Conservation (phyloP, 768 basidiomycete genomes). For the Kwoniella heveanensis region DNA sequence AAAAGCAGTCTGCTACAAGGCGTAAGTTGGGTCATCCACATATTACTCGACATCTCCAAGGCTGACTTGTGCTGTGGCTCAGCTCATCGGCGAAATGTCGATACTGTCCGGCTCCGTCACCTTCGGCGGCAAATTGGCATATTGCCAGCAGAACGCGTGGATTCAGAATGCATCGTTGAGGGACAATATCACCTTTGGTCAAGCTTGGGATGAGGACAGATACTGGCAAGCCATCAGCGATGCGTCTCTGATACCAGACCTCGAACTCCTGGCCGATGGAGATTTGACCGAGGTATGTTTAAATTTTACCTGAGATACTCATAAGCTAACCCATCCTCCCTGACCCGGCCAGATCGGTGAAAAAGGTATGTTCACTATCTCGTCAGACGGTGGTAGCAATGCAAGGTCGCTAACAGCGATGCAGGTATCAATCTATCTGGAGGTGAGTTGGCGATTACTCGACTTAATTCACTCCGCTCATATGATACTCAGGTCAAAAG, state of each 20-base stretch:
- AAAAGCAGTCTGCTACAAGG: conserved; percentile 59
- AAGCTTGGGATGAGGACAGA: conserved; percentile 65
- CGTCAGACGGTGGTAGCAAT: not conserved
- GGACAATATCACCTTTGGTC: conserved; percentile 71
- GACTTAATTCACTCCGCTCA: conserved; percentile 42
- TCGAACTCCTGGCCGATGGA: conserved; percentile 68
- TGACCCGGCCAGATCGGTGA: conserved; percentile 76
- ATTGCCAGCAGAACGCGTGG: conserved; percentile 75
- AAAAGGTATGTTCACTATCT: conserved; percentile 60
- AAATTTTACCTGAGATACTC: not conserved
- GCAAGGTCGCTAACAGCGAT: not conserved
- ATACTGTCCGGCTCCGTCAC: conserved; percentile 61
- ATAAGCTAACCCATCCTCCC: no score
- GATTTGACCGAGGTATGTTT: conserved; percentile 73
- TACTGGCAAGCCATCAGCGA: conserved; percentile 69
- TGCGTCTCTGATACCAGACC: conserved; percentile 66
- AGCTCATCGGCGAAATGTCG: conserved; percentile 73
- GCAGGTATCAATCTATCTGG: conserved; percentile 57
- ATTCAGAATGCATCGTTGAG: conserved; percentile 68
- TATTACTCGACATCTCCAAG: not conserved
- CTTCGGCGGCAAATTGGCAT: conserved; percentile 69
- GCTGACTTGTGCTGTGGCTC: not conserved
- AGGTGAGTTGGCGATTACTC: conserved; percentile 65
- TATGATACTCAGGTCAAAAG: conserved; percentile 21
- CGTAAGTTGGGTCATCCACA: conserved; percentile 27